Base-by-base conservation (phyloP, 1,139 yeast species). In the Debaryomyces coudertii region DNA sequence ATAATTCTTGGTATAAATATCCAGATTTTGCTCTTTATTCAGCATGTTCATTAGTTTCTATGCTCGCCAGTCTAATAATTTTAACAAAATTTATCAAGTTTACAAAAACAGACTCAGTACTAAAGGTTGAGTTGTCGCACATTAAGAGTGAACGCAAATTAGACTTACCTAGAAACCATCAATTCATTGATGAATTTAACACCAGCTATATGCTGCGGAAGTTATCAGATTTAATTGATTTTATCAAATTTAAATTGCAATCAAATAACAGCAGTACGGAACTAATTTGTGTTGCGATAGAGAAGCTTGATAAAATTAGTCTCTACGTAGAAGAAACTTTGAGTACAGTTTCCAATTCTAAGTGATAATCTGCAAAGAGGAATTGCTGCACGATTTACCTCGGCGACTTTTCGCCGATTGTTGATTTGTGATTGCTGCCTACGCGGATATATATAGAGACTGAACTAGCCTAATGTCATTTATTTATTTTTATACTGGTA, bases 1-100 rank as follows among this genome's bases (percentile, higher is more conserved):
- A 51, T 50, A 75, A 73, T 44, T 64, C 70, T 0, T 76, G 81
- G 80, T 51, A 67, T 35, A 78, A 75, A 53, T 72, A 66, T 33
- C 60, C 65, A 4, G 58, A 73, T 65, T 43, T 56, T 56, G 39
- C 67, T 54, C 49, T 62, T 57, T 41, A 58, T 53, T 35, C 65
- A 46, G 51, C 63, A 50, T 40, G 69, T 56, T 47, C 63, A 7
- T 49, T 63, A 18, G 47, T 69, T 24, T 57, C 69, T 1, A 48
- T 68, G 12, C 36, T 68, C n/a, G 55, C 67, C 12, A 68, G 72
- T 20, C 57, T 65, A 18, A 51, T 63, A 7, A 49, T 70, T 7
- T 44, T 68, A 14, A 52, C 69, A 16, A 59, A 61, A 37, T 50
- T 51, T 25, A 44, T 67, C 34, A 57, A 51, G n/a, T 42, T 68